These are phyloP conservation scores for Takashimella koratensis DNA, from an alignment of 1,284 basidiomycete species.

Conservation along the genomic window DNA sequence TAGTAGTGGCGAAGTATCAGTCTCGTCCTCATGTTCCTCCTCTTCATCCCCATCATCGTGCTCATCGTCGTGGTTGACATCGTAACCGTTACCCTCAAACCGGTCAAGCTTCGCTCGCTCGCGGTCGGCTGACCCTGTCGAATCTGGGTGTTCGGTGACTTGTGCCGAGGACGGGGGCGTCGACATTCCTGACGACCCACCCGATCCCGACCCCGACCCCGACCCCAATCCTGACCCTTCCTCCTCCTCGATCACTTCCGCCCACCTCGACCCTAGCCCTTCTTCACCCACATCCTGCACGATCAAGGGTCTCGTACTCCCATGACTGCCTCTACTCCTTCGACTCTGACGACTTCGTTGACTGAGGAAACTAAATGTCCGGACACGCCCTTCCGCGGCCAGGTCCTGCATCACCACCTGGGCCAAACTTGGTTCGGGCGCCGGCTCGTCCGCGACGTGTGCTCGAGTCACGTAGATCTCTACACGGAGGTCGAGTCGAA, in stretches of 20 bases:
- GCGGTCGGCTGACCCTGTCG: neutral
- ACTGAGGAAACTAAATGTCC: too few relatives aligned
- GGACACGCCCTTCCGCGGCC: too few relatives aligned
- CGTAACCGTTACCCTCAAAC: neutral
- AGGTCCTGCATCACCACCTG: neutral
- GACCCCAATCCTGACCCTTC: too few relatives aligned
- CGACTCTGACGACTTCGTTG: neutral
- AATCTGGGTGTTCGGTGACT: neutral
- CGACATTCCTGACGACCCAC: too few relatives aligned
- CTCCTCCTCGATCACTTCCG: too few relatives aligned
- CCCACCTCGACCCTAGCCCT: too few relatives aligned
- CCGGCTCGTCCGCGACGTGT: constrained; percentile 17
- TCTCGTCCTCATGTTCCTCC: neutral
- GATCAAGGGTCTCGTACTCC: too few relatives aligned
- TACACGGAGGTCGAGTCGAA: constrained; percentile 7
- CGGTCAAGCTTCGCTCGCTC: neutral
- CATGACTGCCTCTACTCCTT: too few relatives aligned
- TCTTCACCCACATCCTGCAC: too few relatives aligned
- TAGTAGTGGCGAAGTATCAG: neutral
- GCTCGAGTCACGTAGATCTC: constrained; percentile 28
- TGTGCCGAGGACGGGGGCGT: neutral
- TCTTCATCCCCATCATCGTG: neutral
- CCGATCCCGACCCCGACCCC: too few relatives aligned
- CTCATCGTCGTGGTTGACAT: neutral
- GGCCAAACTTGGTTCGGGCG: neutral